phyloP scores from a whole-genome alignment of 345 rosid species.

The Syzygium grande region DNA sequence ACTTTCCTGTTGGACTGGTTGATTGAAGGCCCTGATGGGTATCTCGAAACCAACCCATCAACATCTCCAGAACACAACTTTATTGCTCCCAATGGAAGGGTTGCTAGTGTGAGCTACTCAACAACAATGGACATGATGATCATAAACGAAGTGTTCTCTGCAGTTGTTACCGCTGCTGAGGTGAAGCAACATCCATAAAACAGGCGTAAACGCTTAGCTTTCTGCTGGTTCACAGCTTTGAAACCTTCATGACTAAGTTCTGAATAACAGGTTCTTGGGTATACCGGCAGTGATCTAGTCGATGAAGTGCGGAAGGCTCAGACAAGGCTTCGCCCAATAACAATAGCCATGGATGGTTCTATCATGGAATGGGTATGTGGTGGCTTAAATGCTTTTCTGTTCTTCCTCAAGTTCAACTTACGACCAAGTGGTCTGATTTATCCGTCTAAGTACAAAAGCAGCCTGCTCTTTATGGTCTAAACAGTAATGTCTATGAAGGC shows the following conservation, averaged over 20 bases:
- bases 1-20: slow-evolving; percentile 83
- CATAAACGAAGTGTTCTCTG: slow-evolving; percentile 66
- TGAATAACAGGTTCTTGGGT: slow-evolving; percentile 51
- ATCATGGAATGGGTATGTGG: slow-evolving; percentile 87
- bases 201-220: background rate
- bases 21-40: slow-evolving; percentile 66
- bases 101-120: slow-evolving; percentile 88
- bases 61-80: slow-evolving; percentile 94
- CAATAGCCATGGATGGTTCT: slow-evolving; percentile 71
- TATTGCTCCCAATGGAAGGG: slow-evolving; percentile 66
- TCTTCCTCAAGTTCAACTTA: background rate
- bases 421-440: background rate
- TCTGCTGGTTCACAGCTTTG: background rate
- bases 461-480: background rate
- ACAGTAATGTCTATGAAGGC: background rate
- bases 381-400: background rate
- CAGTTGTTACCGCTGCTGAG: slow-evolving; percentile 72
- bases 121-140: slow-evolving; percentile 94
- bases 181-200: slow-evolving; percentile 22
- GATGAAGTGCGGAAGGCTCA: slow-evolving; percentile 47
- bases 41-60: slow-evolving; percentile 88
- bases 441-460: background rate
- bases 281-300: slow-evolving; percentile 40
- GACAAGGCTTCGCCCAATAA: slow-evolving; percentile 61
- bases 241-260: background rate